These are phyloP conservation scores for Tetrahymena borealis DNA, from an alignment of 73 alveolate genomes.

Conservation along the genomic window DNA sequence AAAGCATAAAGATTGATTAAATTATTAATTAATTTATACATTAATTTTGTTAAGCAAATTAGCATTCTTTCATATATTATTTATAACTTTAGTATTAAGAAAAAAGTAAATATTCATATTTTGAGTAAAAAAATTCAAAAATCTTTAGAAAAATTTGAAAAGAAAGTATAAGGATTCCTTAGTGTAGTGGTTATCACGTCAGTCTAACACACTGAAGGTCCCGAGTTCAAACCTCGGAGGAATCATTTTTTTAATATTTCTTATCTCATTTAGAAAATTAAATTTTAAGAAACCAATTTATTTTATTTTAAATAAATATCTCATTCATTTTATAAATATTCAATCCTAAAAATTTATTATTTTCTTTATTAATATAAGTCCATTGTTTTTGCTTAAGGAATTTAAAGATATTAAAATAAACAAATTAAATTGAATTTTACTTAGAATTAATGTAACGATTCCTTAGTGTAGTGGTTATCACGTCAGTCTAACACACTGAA, in stretches of 20 bases:
- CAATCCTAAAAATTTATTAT: not conserved
- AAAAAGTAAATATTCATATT: not conserved
- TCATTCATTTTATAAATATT: not conserved
- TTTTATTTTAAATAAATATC: not conserved
- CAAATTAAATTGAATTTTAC: too few species aligned
- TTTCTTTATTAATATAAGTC: too few species aligned
- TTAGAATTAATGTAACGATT: too few species aligned
- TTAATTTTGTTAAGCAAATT: too few species aligned
- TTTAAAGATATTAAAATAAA: too few species aligned
- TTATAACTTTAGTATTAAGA: too few species aligned
- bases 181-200: not conserved
- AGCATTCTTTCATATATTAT: too few species aligned
- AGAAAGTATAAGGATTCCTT: not conserved
- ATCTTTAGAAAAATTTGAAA: not conserved
- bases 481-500: constrained; percentile 4
- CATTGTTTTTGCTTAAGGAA: too few species aligned
- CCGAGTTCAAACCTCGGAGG: not conserved
- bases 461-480: constrained; percentile 3
- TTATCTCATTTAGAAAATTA: too few species aligned
- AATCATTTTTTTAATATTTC: not conserved
- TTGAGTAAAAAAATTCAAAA: not conserved
- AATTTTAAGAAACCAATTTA: not conserved
- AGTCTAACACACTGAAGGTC: not conserved
- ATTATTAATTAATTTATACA: too few species aligned
- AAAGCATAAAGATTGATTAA: too few species aligned